Base-by-base conservation (phyloP, 2,329 filamentous ascomycete genomes). In the Alternaria postmessia region DNA sequence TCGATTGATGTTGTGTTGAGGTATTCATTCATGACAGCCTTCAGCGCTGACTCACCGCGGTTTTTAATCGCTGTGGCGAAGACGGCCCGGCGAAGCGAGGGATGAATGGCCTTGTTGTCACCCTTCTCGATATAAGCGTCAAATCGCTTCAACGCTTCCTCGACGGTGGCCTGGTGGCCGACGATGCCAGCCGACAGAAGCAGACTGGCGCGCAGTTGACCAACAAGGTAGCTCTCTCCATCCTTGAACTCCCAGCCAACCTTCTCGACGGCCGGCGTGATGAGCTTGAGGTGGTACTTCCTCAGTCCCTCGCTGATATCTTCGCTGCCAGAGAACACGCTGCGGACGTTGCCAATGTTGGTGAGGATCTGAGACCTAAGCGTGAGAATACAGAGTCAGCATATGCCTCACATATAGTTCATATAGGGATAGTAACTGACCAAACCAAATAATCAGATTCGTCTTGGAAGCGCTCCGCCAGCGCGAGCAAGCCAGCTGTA, bases 361-460 rank as follows among this genome's bases (percentile, higher is more conserved):
- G 90, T 88, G 7, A 96, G 84, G 32, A 97, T 89, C 76, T 96
- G 92, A 58, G 88, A 89, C 34, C 34, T 38, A n/a, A n/a, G 16
- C 11, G 34, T 38, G 5, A 8, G 34, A n/a, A 2, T 38, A 38
- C 34, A 38, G 14, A 38, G 16, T 38, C 16, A 38, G 34, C 34
- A 38, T 38, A 8, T 38, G 5, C 14, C 12, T 12, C 16, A 38
- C 16, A 38, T n/a, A 16, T 38, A 18, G 32, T n/a, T n/a, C 16
- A 16, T 38, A n/a, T 8, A 38, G n/a, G 34, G 16, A 18, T 11
- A 38, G n/a, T 5, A n/a, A 38, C 34, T 38, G 7, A 18, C 91
- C 95, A 96, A 5, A 98, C 94, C 49, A 97, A 86, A 71, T 93
- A 94, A 77, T 94, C 93, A 1, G 86, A 86, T 80, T 99, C 95